phyloP scores from a whole-genome alignment of 768 basidiomycete species.

The Lyophyllum semitale region DNA sequence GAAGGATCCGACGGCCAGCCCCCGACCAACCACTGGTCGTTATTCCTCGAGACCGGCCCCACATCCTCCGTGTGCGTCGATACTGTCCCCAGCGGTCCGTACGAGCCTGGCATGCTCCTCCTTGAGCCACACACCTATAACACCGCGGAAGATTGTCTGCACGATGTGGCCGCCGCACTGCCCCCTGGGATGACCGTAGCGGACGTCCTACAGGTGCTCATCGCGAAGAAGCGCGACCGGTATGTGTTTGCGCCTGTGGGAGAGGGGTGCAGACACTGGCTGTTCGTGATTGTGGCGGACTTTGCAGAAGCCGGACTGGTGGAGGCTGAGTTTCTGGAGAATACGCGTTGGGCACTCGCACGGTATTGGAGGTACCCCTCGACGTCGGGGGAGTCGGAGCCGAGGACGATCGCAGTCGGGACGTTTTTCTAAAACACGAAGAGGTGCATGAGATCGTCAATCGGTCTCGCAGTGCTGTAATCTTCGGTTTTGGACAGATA shows the following conservation, averaged over 20 bases:
- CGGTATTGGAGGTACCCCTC: background rate
- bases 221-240: background rate
- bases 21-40: background rate
- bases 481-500: too few species aligned
- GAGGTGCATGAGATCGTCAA: too few species aligned
- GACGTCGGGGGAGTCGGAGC: background rate
- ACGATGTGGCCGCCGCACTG: background rate
- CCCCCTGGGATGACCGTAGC: background rate
- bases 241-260: background rate
- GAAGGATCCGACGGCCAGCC: background rate
- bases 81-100: background rate
- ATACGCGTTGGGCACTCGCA: background rate
- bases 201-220: background rate
- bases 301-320: background rate
- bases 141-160: background rate
- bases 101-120: background rate
- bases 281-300: background rate
- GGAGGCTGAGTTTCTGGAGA: background rate
- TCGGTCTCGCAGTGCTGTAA: too few species aligned
- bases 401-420: background rate
- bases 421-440: background rate
- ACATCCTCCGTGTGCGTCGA: background rate
- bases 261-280: background rate
- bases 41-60: background rate
- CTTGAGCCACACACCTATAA: background rate